Evolutionary conservation across 1,139 yeast genomes (phyloP), one percentile per base, ranked within the genome.

Genomic region (Pichia kudriavzevii): DNA sequence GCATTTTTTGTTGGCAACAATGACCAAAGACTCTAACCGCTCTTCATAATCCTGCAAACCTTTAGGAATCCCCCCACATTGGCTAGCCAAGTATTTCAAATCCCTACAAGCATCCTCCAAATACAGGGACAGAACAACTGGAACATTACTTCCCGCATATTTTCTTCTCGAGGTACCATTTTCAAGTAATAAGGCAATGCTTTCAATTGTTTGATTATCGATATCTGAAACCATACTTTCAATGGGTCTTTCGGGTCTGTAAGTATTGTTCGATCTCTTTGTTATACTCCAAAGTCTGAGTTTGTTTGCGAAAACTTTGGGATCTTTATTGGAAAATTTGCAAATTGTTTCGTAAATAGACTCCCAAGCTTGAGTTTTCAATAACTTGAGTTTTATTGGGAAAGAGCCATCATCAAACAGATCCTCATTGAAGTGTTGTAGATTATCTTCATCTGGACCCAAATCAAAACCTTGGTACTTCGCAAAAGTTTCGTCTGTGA

Each of bases 401-500:
- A 66, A 68, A 7, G 77, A 67, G 4, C 61, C 63, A 1, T 65
- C 60, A 22, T 65, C 65, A 39, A 64, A 66, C 20, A 74, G 55
- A 2, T 63, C 67, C 24, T 72, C 68, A 32, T 70, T 72, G 46
- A 63, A 77, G 28, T 66, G 61, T 30, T 64, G 62, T 13, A 51
- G 51, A 36, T 62, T 62, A 0, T 67, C 61, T 10, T 70, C 66
- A 53, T 78, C 79, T 12, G 83, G 78, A 12, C 81, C 83, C 31
- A 81, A 55, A 55, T 88, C 97, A 54, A 83, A 81, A 0, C 94
- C 94, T 48, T 73, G 66, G 52, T 74, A 80, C 33, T 69, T 61
- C 40, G 63, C 61, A 49, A 82, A 78, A 34, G 76, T 72, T 3
- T 60, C 52, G 34, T 61, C 54, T 7, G 60, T 54, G 3, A 73